Evolutionary conservation across 768 basidiomycete genomes (phyloP), one percentile per base, ranked within the genome.

Genomic region (Phaffia australis): DNA sequence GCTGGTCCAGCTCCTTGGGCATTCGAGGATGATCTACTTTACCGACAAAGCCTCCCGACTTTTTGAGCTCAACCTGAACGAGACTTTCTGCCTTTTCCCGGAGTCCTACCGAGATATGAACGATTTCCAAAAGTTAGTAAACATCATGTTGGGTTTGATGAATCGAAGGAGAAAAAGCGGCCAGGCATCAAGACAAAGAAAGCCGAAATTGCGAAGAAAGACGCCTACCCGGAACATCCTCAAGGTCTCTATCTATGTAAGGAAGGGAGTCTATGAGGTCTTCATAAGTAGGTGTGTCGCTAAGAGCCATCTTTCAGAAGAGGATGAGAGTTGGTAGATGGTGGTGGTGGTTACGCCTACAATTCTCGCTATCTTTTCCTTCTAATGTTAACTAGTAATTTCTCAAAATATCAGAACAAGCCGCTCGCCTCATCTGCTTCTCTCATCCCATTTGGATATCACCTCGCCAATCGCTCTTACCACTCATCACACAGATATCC

Each of bases 171-270:
- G 42, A 23, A 16, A n/a, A 11, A 1, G 23, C 3, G 65, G 30
- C 51, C n/a, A 9, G 16, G 58, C 9, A 42, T n/a, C 3, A 18
- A 57, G 64, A 14, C n/a, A n/a, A 32, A 30, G 27, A 23, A 3
- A 23, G 30, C 1, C 8, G 35, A 25, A 42, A 11, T 11, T 5
- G 6, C 11, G 23, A 19, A 11, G 63, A 19, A 35, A 19, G 64
- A 30, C 6, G 9, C 64, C 21, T 21, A 69, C 67, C 62, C 19
- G 67, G 56, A 14, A 64, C 56, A 19, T 63, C 62, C 56, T 69
- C 67, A 27, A 69, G 67, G 25, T 69, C 55, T 27, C 61, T 49
- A 54, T 69, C 67, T 32, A 63, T 57, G 42, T 69, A 69, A 18
- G 67, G 67, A 23, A 69, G 58, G 30, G 67, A 57, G 52, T 69